Evolutionary conservation across 768 basidiomycete species (phyloP).

Genomic region (Termitomyces sp.): DNA sequence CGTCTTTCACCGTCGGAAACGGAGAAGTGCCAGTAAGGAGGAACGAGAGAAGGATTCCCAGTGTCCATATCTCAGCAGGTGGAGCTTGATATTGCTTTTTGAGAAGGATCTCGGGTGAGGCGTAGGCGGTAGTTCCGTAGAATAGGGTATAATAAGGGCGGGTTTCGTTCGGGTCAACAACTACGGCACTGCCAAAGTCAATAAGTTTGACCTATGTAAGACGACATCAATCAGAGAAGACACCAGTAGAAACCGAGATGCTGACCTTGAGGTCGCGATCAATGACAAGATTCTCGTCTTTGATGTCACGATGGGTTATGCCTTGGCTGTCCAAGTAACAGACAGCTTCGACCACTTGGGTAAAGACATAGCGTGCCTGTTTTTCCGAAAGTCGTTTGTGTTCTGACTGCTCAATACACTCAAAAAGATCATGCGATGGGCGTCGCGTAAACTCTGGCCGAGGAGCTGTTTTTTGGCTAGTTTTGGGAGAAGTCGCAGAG

Average conservation of each 20-base stretch:
- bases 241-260: not conserved
- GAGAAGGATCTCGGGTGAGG: conserved; percentile 89
- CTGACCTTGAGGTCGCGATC: conserved; percentile 69
- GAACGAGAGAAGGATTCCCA: conserved; percentile 93
- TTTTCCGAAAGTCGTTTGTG: conserved; percentile 77
- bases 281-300: conserved; percentile 92
- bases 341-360: conserved; percentile 85
- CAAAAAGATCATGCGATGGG: conserved; percentile 89
- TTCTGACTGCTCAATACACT: conserved; percentile 88
- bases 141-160: conserved; percentile 75
- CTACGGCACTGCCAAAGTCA: conserved; percentile 90
- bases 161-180: conserved; percentile 60
- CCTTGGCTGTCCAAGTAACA: conserved; percentile 78
- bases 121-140: conserved; percentile 95
- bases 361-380: conserved; percentile 80
- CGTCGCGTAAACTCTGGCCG: conserved; percentile 59
- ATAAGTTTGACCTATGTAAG: conserved; percentile 80
- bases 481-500: conserved; percentile 13
- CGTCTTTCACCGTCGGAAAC: conserved; percentile 84
- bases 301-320: conserved; percentile 93
- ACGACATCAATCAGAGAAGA: not conserved
- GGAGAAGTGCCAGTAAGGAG: conserved; percentile 91
- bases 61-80: conserved; percentile 95
- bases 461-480: conserved; percentile 18
- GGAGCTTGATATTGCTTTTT: conserved; percentile 89